A percentile compares a stretch with the other conserved stretches of the same genome.
These are phyloP conservation scores for Ogataea saltuana DNA, from an alignment of 805 yeast species.

Conservation along the genomic window DNA sequence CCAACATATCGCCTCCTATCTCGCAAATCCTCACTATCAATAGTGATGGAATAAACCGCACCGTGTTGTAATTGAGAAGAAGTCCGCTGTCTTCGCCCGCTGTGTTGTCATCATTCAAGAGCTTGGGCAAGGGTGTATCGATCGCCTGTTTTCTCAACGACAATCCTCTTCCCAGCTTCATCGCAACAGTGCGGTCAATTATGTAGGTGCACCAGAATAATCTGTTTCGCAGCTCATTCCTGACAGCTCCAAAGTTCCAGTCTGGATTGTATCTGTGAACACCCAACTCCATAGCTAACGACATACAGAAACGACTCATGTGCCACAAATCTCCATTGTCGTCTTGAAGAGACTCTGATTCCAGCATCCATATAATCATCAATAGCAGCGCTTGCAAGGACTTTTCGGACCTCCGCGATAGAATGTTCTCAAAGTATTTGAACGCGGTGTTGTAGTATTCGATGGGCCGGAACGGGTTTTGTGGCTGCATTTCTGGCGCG, in stretches of 20 bases:
- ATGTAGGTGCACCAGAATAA: slow-evolving; percentile 30
- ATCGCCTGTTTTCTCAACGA: slow-evolving; percentile 29
- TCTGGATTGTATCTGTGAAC: slow-evolving; percentile 29
- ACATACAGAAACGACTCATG: slow-evolving; percentile 28
- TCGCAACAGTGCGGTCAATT: slow-evolving; percentile 28
- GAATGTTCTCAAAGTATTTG: slow-evolving; percentile 26
- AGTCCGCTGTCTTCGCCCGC: slow-evolving; percentile 9
- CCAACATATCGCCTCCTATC: slow-evolving; percentile 27
- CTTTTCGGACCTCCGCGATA: slow-evolving; percentile 24
- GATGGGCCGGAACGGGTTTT: slow-evolving; percentile 22
- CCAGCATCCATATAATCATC: slow-evolving; percentile 26
- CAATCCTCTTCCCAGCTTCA: slow-evolving; percentile 29
- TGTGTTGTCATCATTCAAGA: slow-evolving; percentile 22
- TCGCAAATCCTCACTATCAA: slow-evolving; percentile 22
- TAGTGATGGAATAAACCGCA: slow-evolving; percentile 24
- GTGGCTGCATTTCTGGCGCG: slow-evolving; percentile 6
- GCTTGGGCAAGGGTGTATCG: slow-evolving; percentile 28
- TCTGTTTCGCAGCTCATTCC: slow-evolving; percentile 28
- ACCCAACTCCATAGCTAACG: slow-evolving; percentile 32
- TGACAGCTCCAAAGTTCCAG: slow-evolving; percentile 28
- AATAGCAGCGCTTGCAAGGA: slow-evolving; percentile 26
- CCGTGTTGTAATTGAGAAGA: slow-evolving; percentile 13
- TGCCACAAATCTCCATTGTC: slow-evolving; percentile 32
- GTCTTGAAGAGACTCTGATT: slow-evolving; percentile 24
- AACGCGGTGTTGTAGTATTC: slow-evolving; percentile 29